These are phyloP conservation scores for Penicillium rolfsii DNA, from an alignment of 2,329 filamentous ascomycete genomes.

Conservation along the genomic window DNA sequence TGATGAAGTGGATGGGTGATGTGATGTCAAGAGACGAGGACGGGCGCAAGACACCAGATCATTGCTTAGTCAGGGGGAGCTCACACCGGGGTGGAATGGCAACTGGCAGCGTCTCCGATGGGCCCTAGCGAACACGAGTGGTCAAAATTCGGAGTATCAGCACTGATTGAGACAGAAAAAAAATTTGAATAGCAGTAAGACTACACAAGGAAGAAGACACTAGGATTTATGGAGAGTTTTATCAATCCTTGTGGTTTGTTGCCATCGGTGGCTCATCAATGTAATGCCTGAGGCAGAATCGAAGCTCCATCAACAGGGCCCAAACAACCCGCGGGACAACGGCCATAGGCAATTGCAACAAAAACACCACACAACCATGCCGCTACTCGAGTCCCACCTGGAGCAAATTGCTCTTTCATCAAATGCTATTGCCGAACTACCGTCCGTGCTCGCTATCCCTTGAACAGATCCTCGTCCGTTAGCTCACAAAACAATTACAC, in stretches of 20 bases:
- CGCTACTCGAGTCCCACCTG: conserved; percentile 69
- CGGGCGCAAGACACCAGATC: conserved; percentile 36
- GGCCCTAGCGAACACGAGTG: background rate
- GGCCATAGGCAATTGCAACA: background rate
- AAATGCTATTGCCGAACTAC: conserved; percentile 72
- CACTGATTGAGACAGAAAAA: background rate
- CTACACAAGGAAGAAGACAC: background rate
- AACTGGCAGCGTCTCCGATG: conserved; percentile 1
- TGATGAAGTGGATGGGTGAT: conserved; percentile 37
- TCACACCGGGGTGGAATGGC: conserved; percentile 23
- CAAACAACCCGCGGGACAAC: background rate
- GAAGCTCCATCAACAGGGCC: conserved; percentile 3
- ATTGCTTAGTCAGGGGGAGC: conserved; percentile 43
- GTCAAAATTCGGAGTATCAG: background rate
- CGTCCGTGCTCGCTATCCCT: conserved; percentile 54
- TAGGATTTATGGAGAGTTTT: background rate
- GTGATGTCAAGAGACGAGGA: conserved; percentile 47
- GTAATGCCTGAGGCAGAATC: conserved; percentile 22
- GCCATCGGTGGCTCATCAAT: background rate
- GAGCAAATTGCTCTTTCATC: conserved; percentile 79
- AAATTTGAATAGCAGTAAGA: background rate
- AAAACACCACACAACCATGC: conserved; percentile 55
- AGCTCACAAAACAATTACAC: conserved; percentile 14
- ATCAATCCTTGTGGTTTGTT: background rate
- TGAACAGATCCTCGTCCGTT: background rate